Base-by-base conservation (phyloP, 768 basidiomycete genomes). In the Polyporus arcularius region DNA sequence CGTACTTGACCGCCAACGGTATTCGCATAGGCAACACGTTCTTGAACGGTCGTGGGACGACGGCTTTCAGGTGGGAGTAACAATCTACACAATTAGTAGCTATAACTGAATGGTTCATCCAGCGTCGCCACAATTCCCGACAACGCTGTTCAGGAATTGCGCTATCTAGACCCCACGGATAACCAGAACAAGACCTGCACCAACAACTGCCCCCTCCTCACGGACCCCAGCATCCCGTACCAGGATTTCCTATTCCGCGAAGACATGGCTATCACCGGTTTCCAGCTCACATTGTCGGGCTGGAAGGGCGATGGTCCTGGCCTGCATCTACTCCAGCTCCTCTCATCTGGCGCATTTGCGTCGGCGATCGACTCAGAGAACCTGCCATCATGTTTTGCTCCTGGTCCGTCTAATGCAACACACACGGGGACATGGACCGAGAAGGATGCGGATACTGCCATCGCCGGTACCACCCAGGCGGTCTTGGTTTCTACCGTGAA, bases 11-110 rank as follows among this genome's bases (percentile, higher is more conserved):
- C 51, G 90, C 86, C 3, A 86, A 80, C 58, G 97, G 96, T 4
- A 71, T 98, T 50, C 86, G 97, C 47, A 78, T 99, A 31, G 96
- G 94, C 30, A 98, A 99, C 75, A 96, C 94, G 8, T 92, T 96
- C 73, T 80, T 87, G 63, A 74, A 80, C 53, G 83, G 87, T 54
- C 87, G 90, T 66, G 90, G 94, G 43, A 96, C 96, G 1, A 91
- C 85, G n/a, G 82, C 79, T 4, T 99, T 99, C 75, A 89, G 83
- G 96, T 96, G 73, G 55, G 85, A 14, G 8, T 26, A 15, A 30
- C 4, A 21, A 5, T 32, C 41, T 46, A 50, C 6, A 8, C 60
- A 9, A 42, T 49, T 38, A 38, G 35, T 39, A 57, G 47, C 32
- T 53, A 30, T 42, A 42, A 42, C 32, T 52, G 61, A 35, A 54